Conservation (phyloP, 257 asterid species). For the Ehretia macrophylla region DNA sequence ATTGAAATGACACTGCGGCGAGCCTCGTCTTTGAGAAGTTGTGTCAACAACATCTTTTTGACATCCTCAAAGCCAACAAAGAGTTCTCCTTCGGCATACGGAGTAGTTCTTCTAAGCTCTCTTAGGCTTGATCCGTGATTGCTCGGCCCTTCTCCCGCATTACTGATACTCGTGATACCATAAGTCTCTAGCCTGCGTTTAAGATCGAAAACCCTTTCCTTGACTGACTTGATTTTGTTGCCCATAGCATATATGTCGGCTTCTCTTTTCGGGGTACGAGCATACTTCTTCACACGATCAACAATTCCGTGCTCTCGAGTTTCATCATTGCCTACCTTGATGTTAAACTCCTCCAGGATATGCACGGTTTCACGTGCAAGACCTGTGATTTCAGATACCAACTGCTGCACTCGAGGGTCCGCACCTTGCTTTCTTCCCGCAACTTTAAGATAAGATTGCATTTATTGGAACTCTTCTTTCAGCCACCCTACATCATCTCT, state of each 20-base stretch:
- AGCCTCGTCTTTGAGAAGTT: constrained; percentile 6
- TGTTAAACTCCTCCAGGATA: constrained; percentile 8
- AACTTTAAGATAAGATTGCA: constrained; percentile 5
- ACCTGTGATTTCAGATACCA: constrained; percentile 1
- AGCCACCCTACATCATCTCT: constrained; percentile 3
- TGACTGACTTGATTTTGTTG: constrained; percentile 2
- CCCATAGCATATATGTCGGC: not conserved
- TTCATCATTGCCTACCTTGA: not conserved
- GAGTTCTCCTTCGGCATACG: not conserved
- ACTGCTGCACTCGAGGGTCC: constrained; percentile 2
- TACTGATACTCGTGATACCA: not conserved
- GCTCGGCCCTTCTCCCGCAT: not conserved
- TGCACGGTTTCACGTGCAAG: constrained; percentile 5
- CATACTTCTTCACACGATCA: constrained; percentile 5
- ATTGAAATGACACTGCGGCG: constrained; percentile 1
- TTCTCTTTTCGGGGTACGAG: constrained; percentile 3
- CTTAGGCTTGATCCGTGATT: not conserved
- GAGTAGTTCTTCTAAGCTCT: constrained; percentile 7
- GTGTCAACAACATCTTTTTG: not conserved
- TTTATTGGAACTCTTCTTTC: constrained; percentile 1
- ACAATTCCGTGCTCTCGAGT: not conserved
- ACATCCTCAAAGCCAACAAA: constrained; percentile 9
- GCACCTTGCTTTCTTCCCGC: not conserved
- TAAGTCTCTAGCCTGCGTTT: constrained; percentile 8
- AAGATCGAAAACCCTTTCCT: constrained; percentile 6